Percentiles rank a stretch among this genome's conserved stretches.
phyloP scores from a whole-genome alignment of 2,329 filamentous ascomycete species.

The Cryphonectria nitschkei region DNA sequence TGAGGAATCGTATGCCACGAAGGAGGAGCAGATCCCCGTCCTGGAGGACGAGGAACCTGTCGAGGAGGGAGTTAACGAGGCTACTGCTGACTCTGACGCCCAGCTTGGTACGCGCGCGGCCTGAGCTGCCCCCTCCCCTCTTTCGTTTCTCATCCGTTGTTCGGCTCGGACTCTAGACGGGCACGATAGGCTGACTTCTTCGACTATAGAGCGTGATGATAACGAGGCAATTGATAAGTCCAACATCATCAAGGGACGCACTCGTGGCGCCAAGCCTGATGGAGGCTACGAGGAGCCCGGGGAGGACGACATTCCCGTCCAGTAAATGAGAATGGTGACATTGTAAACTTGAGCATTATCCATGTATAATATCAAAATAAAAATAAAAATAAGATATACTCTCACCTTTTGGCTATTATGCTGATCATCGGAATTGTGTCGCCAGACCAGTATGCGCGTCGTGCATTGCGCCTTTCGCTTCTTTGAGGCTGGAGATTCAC shows the following conservation, averaged over 20 bases:
- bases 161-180: no score
- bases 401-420: no score
- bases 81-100: constrained; percentile 27
- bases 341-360: neutral
- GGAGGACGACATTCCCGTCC: constrained; percentile 33
- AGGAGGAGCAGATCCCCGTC: constrained; percentile 28
- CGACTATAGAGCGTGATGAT: constrained; percentile 35
- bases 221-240: constrained; percentile 38
- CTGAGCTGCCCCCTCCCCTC: no score
- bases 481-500: no score
- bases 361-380: neutral
- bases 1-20: constrained; percentile 21
- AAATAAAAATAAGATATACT: neutral
- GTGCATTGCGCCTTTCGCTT: neutral
- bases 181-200: neutral
- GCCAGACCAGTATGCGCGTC: no score
- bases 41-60: constrained; percentile 28
- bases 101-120: constrained; percentile 30
- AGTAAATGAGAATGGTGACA: neutral
- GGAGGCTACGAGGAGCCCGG: constrained; percentile 35
- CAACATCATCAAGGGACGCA: constrained; percentile 37
- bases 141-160: no score
- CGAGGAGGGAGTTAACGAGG: constrained; percentile 28
- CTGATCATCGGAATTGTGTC: no score
- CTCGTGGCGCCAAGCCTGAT: constrained; percentile 34